Base-by-base conservation (phyloP, 2,329 filamentous ascomycete species). In the Botrytis porri region DNA sequence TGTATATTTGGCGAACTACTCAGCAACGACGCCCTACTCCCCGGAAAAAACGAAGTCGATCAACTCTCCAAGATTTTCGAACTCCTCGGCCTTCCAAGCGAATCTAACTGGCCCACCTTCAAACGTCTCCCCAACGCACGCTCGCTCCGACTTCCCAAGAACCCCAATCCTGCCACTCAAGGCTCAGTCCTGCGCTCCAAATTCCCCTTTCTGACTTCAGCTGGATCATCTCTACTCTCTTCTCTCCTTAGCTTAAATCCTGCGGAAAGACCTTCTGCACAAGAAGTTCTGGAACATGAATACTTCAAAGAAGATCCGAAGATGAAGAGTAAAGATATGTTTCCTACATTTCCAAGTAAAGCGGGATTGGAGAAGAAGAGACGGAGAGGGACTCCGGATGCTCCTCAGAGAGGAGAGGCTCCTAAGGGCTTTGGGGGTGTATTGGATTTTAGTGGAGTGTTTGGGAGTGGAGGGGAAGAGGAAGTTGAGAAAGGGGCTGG, bases 1-100 rank as follows among this genome's bases (percentile, higher is more conserved):
- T 98, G 96, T 83, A 94, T 99, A 80, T 97, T 99, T 80, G 95
- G 91, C 75, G 96, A 99, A 84, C 87, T 99, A 5, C 86, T 98
- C 32, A 91, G 89, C 51, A 92, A 93, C 75, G 91, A 95, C 75
- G 94, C 95, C 0, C 82, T 98, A 2, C 85, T 99, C 0, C 93
- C 94, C 79, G 95, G 95, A 67, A 92, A 90, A 80, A 98, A 97
- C 83, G 96, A 99, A 83, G 94, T 97, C 73, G 94, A 97, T 80
- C 91, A 98, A 81, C 86, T 98, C 20, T 89, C 90, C 70, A 92
- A 90, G 82, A 97, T 98, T 81, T 97, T 99, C 82, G 90, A 91
- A 77, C 88, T 98, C 73, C 95, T 94, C 81, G 96, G 96, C 61
- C 88, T 97, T 10, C 95, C 96, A 0, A 93, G 90, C 7, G 90